These are phyloP conservation scores for Pulveroboletus sp. DNA, from an alignment of 768 basidiomycete genomes.

Conservation along the genomic window DNA sequence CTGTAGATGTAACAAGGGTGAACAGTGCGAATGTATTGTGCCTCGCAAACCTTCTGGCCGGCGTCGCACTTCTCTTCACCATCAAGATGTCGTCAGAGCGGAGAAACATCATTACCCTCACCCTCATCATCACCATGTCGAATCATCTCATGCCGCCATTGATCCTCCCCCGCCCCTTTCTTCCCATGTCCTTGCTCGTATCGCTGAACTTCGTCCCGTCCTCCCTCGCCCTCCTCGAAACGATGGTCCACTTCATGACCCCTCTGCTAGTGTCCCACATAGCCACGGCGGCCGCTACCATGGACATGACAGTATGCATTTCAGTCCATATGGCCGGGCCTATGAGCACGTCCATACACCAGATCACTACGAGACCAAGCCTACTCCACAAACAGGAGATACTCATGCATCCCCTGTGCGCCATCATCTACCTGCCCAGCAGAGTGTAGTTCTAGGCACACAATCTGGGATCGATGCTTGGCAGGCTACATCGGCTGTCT, in stretches of 20 bases:
- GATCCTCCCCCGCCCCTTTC: slow-evolving; percentile 28
- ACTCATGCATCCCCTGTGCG: slow-evolving; percentile 18
- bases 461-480: slow-evolving; percentile 23
- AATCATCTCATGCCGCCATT: slow-evolving; percentile 8
- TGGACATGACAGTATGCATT: slow-evolving; percentile 46
- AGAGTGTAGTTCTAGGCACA: slow-evolving; percentile 26
- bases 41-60: slow-evolving; percentile 42
- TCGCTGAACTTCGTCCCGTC: slow-evolving; percentile 64
- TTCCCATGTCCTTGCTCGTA: slow-evolving; percentile 53
- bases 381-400: slow-evolving; percentile 10
- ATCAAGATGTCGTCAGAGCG: slow-evolving; percentile 27
- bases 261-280: slow-evolving; percentile 42
- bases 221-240: slow-evolving; percentile 53
- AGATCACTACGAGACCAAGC: slow-evolving; percentile 30
- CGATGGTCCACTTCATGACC: slow-evolving; percentile 42
- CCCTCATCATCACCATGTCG: slow-evolving; percentile 14
- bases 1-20: slow-evolving; percentile 45
- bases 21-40: slow-evolving; percentile 55
- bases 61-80: slow-evolving; percentile 28
- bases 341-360: slow-evolving; percentile 47
- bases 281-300: slow-evolving; percentile 43
- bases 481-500: slow-evolving; percentile 22
- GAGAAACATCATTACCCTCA: slow-evolving; percentile 17
- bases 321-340: slow-evolving; percentile 66
- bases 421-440: slow-evolving; percentile 23